Evolutionary conservation across 805 yeast genomes (phyloP), one percentile per base, ranked within the genome.

Genomic region (Alloascoidea africana): DNA sequence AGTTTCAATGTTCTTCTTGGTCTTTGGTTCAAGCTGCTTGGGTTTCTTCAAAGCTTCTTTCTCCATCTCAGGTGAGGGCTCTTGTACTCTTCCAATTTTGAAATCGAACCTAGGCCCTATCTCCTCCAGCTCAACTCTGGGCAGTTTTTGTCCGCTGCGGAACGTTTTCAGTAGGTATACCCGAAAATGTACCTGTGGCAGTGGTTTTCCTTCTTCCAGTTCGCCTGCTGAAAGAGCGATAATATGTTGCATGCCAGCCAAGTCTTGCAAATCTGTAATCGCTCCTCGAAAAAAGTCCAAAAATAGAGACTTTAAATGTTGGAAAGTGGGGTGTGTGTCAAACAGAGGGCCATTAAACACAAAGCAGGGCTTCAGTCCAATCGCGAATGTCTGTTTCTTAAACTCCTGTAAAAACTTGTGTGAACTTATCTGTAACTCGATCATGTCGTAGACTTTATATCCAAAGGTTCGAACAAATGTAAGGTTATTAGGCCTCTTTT

Each of bases 61-160:
- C 60, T 79, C 91, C 63, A 84, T 66, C 51, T 89, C 97, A 33
- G 94, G 79, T 38, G 80, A 70, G 38, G 96, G 82, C 14, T 71
- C 63, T 49, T 77, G 79, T 47, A 78, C 71, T 63, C 98, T 74
- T 36, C 98, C 98, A 41, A 91, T 68, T 48, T 78, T 76, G 62
- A 91, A 89, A 56, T 89, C 96, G 42, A 91, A 68, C 51, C 98
- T 72, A 43, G 98, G 98, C 0, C 98, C 98, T 44, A 84, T 78
- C 58, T 91, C 98, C 39, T 81, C 91, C 33, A 91, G 65, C 62
- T 91, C 97, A 16, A 91, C 87, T 55, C 98, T 71, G 40, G 98
- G 97, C 39, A 84, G 66, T 54, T 83, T 86, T 53, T 89, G 94
- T 36, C 80, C 87, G 13, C 63, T 52, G 54, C 69, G 76, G 56